Conservation (phyloP, 352 stramenopile species). For the Plasmopara halstedii region DNA sequence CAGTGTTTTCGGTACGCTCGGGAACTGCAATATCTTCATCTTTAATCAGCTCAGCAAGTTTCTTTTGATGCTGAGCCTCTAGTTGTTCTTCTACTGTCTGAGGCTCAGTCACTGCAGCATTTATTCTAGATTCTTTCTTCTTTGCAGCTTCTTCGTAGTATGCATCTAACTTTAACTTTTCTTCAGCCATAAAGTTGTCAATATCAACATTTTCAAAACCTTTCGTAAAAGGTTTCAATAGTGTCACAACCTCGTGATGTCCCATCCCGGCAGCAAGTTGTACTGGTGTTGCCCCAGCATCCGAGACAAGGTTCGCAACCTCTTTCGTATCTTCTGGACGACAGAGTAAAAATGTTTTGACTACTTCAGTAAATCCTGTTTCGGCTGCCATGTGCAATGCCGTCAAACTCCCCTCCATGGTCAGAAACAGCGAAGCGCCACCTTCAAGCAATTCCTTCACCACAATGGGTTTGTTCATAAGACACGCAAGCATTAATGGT, state of each 20-base stretch:
- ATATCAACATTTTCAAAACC: conserved; percentile 51
- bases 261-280: conserved; percentile 71
- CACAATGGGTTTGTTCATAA: conserved; percentile 72
- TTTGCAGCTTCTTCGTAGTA: conserved; percentile 44
- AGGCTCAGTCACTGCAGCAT: conserved; percentile 5
- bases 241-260: conserved; percentile 50
- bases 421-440: conserved; percentile 37
- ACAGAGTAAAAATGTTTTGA: conserved; percentile 44
- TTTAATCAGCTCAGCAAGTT: conserved; percentile 27
- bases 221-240: conserved; percentile 54
- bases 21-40: conserved; percentile 47
- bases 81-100: conserved; percentile 26
- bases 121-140: conserved; percentile 13
- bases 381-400: conserved; percentile 71
- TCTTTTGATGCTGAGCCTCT: conserved; percentile 37
- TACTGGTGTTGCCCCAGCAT: conserved; percentile 54
- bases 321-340: conserved; percentile 37
- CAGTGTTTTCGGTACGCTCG: conserved; percentile 29
- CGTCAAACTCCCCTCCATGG: conserved; percentile 58
- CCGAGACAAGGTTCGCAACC: conserved; percentile 49
- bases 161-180: conserved; percentile 55
- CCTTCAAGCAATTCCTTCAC: conserved; percentile 46
- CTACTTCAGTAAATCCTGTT: conserved; percentile 54
- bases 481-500: conserved; percentile 61
- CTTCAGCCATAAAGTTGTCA: conserved; percentile 46